phyloP scores from a whole-genome alignment of 2,329 filamentous ascomycete species.

The Scedosporium minutisporum region DNA sequence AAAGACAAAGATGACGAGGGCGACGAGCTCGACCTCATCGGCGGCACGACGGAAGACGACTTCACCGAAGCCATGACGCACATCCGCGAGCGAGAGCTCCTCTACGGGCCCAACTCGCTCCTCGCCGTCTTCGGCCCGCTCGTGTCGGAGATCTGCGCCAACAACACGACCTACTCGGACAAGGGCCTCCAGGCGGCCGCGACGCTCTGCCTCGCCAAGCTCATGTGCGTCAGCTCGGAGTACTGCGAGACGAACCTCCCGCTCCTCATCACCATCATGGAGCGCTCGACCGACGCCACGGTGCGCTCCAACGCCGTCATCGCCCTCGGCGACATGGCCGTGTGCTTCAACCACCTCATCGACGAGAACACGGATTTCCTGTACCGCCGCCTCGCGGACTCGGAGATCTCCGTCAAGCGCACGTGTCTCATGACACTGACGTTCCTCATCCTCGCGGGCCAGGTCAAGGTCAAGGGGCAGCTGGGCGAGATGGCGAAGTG shows the following conservation, averaged over 20 bases:
- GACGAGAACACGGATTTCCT: conserved; percentile 99
- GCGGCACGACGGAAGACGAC: conserved; percentile 89
- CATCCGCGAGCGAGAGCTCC: conserved; percentile 72
- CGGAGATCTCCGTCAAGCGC: conserved; percentile 82
- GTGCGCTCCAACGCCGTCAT: conserved; percentile 95
- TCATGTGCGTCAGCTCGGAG: conserved; percentile 96
- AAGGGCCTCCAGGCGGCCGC: conserved; percentile 85
- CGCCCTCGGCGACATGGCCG: conserved; percentile 95
- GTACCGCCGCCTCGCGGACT: conserved; percentile 84
- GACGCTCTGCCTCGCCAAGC: conserved; percentile 87
- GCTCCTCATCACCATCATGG: conserved; percentile 94
- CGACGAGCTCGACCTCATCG: conserved; percentile 92
- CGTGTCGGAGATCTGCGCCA: conserved; percentile 86
- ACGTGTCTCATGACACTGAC: conserved; percentile 98
- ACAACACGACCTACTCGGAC: conserved; percentile 87
- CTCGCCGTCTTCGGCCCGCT: conserved; percentile 86
- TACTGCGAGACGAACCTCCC: conserved; percentile 92
- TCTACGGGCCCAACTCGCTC: conserved; percentile 74
- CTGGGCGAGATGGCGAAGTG: conserved; percentile 99
- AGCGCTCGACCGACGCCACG: conserved; percentile 83
- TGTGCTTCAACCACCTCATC: conserved; percentile 98
- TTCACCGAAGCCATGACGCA: conserved; percentile 80
- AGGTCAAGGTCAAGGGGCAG: conserved; percentile 99
- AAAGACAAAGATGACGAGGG: conserved; percentile 56
- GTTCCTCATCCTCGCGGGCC: conserved; percentile 90